These are phyloP conservation scores for Fraxinus sp. DNA, from an alignment of 305 asterid genomes.

Conservation along the genomic window DNA sequence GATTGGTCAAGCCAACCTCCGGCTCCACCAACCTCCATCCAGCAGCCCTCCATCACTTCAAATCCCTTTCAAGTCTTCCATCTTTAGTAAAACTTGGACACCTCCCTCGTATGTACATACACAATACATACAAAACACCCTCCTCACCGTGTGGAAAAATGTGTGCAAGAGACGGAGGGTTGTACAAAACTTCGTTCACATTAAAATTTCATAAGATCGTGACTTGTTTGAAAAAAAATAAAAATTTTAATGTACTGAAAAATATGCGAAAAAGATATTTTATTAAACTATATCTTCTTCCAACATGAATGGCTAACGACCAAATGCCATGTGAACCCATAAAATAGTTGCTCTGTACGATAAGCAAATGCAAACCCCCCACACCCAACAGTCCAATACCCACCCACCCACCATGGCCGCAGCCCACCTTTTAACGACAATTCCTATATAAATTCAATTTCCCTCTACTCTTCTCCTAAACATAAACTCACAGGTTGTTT, in stretches of 20 bases:
- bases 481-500: neutral
- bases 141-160: constrained; percentile 14
- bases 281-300: neutral
- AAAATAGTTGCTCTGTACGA: neutral
- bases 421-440: constrained; percentile 33
- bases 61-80: constrained; percentile 17
- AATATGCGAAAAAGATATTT: neutral
- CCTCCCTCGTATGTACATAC: constrained; percentile 12
- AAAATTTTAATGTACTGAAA: neutral
- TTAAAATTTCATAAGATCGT: neutral
- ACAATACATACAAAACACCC: constrained; percentile 13
- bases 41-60: neutral
- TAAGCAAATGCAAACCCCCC: neutral
- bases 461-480: constrained; percentile 28
- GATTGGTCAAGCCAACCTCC: constrained; percentile 39
- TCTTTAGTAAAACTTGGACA: constrained; percentile 12
- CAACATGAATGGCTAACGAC: constrained; percentile 17
- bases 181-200: no score
- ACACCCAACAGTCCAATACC: neutral
- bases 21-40: constrained; percentile 30
- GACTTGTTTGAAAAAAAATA: neutral
- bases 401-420: neutral
- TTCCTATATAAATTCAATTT: constrained; percentile 7
- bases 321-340: constrained; percentile 28
- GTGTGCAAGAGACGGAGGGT: no score